Evolutionary conservation across 768 basidiomycete species (phyloP).

Genomic region (Inosperma sp.): DNA sequence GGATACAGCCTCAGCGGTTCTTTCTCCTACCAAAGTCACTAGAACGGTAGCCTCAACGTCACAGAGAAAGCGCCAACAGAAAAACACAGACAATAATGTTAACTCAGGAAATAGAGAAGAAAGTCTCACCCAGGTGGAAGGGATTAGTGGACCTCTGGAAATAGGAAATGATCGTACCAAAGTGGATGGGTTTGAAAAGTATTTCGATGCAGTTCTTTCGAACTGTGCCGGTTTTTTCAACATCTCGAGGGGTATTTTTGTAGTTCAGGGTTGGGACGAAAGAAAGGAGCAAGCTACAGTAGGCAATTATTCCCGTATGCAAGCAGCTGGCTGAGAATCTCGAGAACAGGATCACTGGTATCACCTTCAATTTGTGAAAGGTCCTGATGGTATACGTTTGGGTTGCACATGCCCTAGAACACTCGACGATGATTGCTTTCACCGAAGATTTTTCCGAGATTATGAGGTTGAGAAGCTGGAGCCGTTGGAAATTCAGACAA

Average conservation of each 20-base stretch:
- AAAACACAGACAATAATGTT: background rate
- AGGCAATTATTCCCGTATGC: no score
- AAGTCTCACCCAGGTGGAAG: background rate
- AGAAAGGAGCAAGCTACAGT: no score
- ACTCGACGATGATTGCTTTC: no score
- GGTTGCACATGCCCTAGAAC: no score
- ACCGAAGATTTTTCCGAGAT: no score
- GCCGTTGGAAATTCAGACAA: no score
- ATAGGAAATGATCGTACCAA: background rate
- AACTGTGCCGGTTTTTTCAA: background rate
- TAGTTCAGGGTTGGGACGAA: no score
- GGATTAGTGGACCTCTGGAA: background rate
- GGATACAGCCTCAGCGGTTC: background rate
- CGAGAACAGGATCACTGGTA: no score
- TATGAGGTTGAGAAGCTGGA: no score
- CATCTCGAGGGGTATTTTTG: background rate
- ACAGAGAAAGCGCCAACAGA: background rate
- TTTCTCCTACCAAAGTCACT: background rate
- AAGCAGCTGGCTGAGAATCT: no score
- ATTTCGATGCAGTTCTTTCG: background rate
- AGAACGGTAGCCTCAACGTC: background rate
- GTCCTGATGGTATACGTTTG: no score
- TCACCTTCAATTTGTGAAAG: no score
- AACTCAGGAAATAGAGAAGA: background rate
- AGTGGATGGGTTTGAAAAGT: background rate